Evolutionary conservation across 331 rosid species (phyloP).

Genomic region (Rhamnella rubrinervis): DNA sequence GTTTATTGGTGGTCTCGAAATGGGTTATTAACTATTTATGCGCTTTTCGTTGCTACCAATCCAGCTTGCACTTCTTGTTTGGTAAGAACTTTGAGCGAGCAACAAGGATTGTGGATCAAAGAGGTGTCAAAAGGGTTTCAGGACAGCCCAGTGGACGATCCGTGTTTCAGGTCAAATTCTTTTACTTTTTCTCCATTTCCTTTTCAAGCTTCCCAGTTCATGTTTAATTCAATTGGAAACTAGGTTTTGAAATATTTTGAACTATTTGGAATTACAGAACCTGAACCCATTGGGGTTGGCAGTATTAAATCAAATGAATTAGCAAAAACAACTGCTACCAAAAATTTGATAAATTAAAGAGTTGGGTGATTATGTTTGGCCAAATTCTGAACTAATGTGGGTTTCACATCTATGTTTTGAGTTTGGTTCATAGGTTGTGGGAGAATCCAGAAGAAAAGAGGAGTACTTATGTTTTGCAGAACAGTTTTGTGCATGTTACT

Average conservation of each 20-base stretch:
- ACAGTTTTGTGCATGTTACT: constrained; percentile 73
- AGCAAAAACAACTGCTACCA: neutral
- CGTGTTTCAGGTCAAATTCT: constrained; percentile 64
- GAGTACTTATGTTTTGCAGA: constrained; percentile 75
- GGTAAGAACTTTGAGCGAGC: constrained; percentile 95
- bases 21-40: neutral
- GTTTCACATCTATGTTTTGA: neutral
- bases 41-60: constrained; percentile 11
- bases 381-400: no score
- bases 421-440: constrained; percentile 49
- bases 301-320: neutral
- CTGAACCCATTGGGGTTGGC: neutral
- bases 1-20: neutral
- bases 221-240: neutral
- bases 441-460: constrained; percentile 87
- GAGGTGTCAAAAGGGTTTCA: constrained; percentile 71
- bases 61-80: constrained; percentile 82
- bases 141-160: constrained; percentile 77
- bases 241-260: neutral
- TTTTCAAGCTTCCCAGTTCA: neutral
- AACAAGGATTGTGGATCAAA: constrained; percentile 75
- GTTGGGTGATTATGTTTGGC: no score
- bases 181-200: neutral
- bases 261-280: neutral
- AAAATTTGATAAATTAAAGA: neutral